Evolutionary conservation across 2,329 filamentous ascomycete species (phyloP), one percentile per base, ranked within the genome.

Genomic region (Penicillium sp.): DNA sequence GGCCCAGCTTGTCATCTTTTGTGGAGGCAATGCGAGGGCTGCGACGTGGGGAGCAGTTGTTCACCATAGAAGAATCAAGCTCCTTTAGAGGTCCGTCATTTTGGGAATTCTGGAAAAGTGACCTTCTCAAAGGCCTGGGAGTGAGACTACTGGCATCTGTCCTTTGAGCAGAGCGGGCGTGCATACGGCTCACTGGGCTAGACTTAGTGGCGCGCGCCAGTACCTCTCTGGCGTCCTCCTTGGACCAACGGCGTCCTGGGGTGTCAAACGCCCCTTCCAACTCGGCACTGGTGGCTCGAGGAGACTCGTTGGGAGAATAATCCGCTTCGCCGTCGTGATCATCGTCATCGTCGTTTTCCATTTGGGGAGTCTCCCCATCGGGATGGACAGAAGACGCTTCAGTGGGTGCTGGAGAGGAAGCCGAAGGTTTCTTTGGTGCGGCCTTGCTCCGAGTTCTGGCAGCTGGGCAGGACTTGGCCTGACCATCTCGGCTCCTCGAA

Each of bases 161-260:
- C 35, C 63, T 49, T 41, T 67, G 43, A 58, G 62, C 53, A 50
- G 76, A 72, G 49, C 78, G 78, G 48, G 71, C 77, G 57, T 79
- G 79, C 55, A 77, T 70, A 57, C 82, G 78, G 23, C 81, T 78
- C 25, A 78, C 81, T 15, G 86, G 86, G 63, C 85, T 88, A 6
- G 85, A 87, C 64, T 86, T 83, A 31, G 86, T 82, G 44, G 83
- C 83, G 58, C 82, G 79, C 58, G 77, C 75, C 43, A 84, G 72
- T 9, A 79, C 80, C 51, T 79, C 78, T 41, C 77, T 70, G 12
- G 75, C 73, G 60, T 76, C 69, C 35, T 75, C 66, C 41, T 76
- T 71, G 49, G 74, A 65, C 73, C 73, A 75, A 53, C 69, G 70
- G 49, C 60, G 65, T 49, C 69, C 65, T n/a, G 66, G 64, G 35